Evolutionary conservation across 164 flowering plant species (phyloP).

Genomic region (Chimonanthus salicifolius): DNA sequence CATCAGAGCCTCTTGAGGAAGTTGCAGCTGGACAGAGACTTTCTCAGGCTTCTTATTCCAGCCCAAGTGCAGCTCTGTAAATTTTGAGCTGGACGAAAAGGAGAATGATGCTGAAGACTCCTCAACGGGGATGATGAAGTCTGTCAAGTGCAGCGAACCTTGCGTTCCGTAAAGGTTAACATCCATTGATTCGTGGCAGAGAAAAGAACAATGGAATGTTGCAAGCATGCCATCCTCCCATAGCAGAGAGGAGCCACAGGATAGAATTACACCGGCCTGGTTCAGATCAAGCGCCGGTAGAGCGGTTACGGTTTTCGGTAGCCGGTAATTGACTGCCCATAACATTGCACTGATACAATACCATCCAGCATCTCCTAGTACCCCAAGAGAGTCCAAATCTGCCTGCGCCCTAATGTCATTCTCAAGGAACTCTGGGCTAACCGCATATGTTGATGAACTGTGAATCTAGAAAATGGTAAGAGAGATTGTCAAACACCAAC

Average conservation of each 20-base stretch:
- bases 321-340: conserved; percentile 31
- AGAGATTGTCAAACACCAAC: no score
- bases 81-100: neutral
- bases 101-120: conserved; percentile 20
- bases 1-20: conserved; percentile 42
- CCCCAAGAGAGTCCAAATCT: conserved; percentile 37
- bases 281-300: conserved; percentile 20
- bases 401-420: conserved; percentile 34
- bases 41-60: conserved; percentile 18
- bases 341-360: conserved; percentile 40
- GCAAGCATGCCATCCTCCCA: conserved; percentile 36
- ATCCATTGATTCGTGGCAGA: conserved; percentile 25
- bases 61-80: conserved; percentile 17
- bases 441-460: conserved; percentile 15
- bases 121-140: conserved; percentile 27
- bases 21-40: conserved; percentile 12
- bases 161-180: conserved; percentile 15
- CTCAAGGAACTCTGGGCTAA: conserved; percentile 20
- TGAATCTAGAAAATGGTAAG: conserved; percentile 19
- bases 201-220: conserved; percentile 37
- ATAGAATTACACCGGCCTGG: conserved; percentile 29
- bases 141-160: conserved; percentile 25
- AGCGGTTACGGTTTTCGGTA: conserved; percentile 34
- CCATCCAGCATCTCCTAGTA: conserved; percentile 46
- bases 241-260: conserved; percentile 26